phyloP scores from a whole-genome alignment of 208 protist genomes.

The Polymyxa betae region DNA sequence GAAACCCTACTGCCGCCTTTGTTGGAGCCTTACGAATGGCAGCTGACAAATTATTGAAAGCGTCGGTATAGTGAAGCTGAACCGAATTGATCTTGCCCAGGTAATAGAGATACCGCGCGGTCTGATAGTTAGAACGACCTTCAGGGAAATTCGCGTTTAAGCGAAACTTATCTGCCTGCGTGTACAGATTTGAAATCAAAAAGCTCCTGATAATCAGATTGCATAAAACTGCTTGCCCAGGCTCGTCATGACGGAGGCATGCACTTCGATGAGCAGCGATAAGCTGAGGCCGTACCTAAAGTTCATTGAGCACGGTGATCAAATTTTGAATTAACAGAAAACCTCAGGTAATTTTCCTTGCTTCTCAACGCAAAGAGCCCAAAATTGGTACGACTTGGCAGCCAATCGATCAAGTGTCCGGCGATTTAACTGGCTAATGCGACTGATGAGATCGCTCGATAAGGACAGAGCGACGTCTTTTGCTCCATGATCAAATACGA shows the following conservation, averaged over 20 bases:
- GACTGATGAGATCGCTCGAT: slow-evolving; percentile 48
- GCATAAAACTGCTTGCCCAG: slow-evolving; percentile 55
- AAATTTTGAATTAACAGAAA: background rate
- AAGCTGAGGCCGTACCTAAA: slow-evolving; percentile 41
- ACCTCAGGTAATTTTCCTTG: slow-evolving; percentile 2
- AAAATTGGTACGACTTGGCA: slow-evolving; percentile 54
- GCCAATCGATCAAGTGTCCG: slow-evolving; percentile 53
- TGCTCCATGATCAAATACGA: slow-evolving; percentile 52
- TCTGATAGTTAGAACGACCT: slow-evolving; percentile 53
- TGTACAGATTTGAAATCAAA: slow-evolving; percentile 56
- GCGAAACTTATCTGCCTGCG: slow-evolving; percentile 56
- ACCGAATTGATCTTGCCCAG: slow-evolving; percentile 58
- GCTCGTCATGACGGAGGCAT: slow-evolving; percentile 53
- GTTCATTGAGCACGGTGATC: background rate
- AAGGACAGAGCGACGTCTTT: background rate
- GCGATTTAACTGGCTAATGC: background rate
- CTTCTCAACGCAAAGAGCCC: background rate
- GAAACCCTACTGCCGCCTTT: slow-evolving; percentile 55
- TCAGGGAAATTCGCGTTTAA: slow-evolving; percentile 15
- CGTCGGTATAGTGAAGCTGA: slow-evolving; percentile 59
- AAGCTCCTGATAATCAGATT: slow-evolving; percentile 59
- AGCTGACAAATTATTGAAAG: slow-evolving; percentile 44
- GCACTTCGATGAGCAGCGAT: slow-evolving; percentile 52
- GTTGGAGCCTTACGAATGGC: background rate
- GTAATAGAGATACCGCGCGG: slow-evolving; percentile 56